phyloP scores from a whole-genome alignment of 768 basidiomycete genomes.

The Paxillus rubicundulus region DNA sequence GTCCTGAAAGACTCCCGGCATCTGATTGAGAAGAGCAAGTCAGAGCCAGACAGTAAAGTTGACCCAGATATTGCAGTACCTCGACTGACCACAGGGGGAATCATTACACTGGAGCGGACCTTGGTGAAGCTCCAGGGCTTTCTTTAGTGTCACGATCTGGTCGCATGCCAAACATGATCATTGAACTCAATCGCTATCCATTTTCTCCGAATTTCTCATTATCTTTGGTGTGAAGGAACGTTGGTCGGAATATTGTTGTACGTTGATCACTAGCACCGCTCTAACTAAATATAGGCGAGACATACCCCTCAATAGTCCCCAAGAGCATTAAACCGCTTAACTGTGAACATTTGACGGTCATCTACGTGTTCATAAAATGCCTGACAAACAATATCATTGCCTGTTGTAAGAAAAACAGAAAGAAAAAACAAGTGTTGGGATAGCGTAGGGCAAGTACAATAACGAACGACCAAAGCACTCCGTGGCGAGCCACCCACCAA shows the following conservation, averaged over 20 bases:
- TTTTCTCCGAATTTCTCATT: conserved; percentile 7
- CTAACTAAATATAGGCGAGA: conserved; percentile 10
- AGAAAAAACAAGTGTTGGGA: background rate
- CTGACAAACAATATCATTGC: conserved; percentile 12
- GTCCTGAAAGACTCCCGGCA: conserved; percentile 60
- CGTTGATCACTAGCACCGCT: conserved; percentile 17
- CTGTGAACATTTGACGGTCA: background rate
- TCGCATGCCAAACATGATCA: conserved; percentile 12
- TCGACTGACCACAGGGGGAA: conserved; percentile 74
- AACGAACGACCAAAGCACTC: conserved; percentile 21
- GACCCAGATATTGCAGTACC: conserved; percentile 59
- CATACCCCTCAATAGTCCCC: background rate
- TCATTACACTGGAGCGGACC: conserved; percentile 74
- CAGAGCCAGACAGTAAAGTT: conserved; percentile 20
- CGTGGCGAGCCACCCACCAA: conserved; percentile 7
- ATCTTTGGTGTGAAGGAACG: conserved; percentile 21
- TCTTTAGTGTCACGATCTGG: conserved; percentile 17
- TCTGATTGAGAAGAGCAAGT: conserved; percentile 69
- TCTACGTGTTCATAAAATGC: conserved; percentile 1
- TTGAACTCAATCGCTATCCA: conserved; percentile 1
- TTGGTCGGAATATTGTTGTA: conserved; percentile 28
- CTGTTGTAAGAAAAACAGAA: background rate
- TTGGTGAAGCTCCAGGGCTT: conserved; percentile 61
- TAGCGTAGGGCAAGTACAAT: conserved; percentile 13
- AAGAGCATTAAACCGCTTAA: background rate